Base-by-base conservation (phyloP, 352 stramenopile species). In the Globisporangium camurandrum region DNA sequence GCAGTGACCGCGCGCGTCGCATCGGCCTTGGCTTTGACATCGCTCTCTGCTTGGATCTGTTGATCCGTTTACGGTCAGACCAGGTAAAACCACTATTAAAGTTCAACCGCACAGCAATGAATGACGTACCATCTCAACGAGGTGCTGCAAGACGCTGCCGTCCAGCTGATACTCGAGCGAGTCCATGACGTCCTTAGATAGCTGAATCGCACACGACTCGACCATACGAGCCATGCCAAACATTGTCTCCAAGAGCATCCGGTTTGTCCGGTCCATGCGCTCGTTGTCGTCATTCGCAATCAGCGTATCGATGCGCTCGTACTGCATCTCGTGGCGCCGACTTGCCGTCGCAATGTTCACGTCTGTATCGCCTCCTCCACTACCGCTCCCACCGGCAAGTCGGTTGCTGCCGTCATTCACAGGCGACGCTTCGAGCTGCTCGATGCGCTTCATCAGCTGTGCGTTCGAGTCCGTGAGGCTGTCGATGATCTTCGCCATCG, bases 191-290 rank as follows among this genome's bases (percentile, higher is more conserved):
- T 88, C 80, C 52, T 88, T 92, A 26, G 74, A 71, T 65, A 86
- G 82, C 46, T 92, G 80, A 48, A 92, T 92, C n/a, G 79, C 71
- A 34, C 72, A 80, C 24, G 77, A 80, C 58, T 92, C 80, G 56
- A 92, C 80, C 76, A 89, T 89, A 3, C 80, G 75, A 19, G 80
- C 80, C 80, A 92, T 92, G 14, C 71, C 80, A 45, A 89, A 87
- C 66, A 92, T 69, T 12, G 74, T 86, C 49, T 92, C 80, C 10
- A 89, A 57, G 31, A 92, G 61, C 77, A 89, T 88, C 10, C 71
- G 73, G 43, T 89, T 89, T 10, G 71, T 71, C 3, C 73, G 71
- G 57, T 84, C 71, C 62, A 72, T 72, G 36, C 72, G 74, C 34
- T 78, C 68, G 33, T 87, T 65, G 16, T 17, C 11, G 38, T 86